Percentiles rank a stretch among this genome's conserved stretches.
phyloP scores from a whole-genome alignment of 352 stramenopile species.

The Aphanomyces astaci region DNA sequence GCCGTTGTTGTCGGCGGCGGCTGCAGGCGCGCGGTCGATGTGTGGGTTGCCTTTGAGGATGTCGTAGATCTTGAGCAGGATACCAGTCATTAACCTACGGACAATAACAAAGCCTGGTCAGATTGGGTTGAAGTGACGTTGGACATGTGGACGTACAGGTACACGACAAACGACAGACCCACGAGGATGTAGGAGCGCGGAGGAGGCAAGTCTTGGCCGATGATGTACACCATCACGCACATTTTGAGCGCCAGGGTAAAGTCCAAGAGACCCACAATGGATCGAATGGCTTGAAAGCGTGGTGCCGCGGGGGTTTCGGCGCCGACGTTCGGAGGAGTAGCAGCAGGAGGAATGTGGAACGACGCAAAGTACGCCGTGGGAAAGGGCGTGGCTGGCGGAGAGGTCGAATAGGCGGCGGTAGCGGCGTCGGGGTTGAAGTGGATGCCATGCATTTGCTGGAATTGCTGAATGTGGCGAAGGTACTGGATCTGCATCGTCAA shows the following conservation, averaged over 20 bases:
- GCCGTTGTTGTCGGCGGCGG: conserved; percentile 14
- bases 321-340: neutral
- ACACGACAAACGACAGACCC: conserved; percentile 63
- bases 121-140: neutral
- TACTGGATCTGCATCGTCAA: conserved; percentile 77
- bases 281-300: conserved; percentile 27
- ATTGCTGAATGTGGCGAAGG: conserved; percentile 26
- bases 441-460: conserved; percentile 15
- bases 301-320: neutral
- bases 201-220: conserved; percentile 70
- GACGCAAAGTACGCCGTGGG: neutral
- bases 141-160: conserved; percentile 40
- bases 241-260: conserved; percentile 76
- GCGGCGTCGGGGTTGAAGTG: neutral
- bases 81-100: conserved; percentile 68
- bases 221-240: conserved; percentile 84
- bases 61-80: conserved; percentile 74
- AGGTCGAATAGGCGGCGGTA: neutral
- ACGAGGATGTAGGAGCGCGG: conserved; percentile 67
- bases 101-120: neutral
- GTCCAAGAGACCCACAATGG: conserved; percentile 59
- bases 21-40: conserved; percentile 25
- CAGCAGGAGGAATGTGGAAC: neutral
- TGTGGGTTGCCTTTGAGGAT: conserved; percentile 32
- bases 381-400: neutral